Base-by-base conservation (phyloP, 768 basidiomycete species). In the Gloeophyllum trabeum region DNA sequence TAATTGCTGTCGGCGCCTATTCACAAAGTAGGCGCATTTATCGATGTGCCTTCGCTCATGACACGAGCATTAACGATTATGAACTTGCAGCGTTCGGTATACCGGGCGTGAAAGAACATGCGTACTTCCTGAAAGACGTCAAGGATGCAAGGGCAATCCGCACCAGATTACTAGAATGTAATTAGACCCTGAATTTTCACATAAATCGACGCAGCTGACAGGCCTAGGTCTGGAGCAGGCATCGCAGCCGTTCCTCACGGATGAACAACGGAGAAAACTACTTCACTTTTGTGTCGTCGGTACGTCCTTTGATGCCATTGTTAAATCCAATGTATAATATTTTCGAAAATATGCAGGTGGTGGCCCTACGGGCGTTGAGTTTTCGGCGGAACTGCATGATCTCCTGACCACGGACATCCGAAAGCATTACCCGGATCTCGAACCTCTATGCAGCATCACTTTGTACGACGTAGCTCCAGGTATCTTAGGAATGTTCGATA, bases 251-350 rank as follows among this genome's bases (percentile, higher is more conserved):
- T 77, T 70, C 1, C 62, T 88, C 12, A 75, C 82, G 1, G 88
- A 89, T 44, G 61, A 73, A 28, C 77, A 93, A 49, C 75, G 85
- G 39, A 65, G 78, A 42, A 78, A 80, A 46, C 61, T 93, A 10
- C 72, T 93, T 19, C 80, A 87, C 47, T 93, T 93, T 54, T 89
- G 86, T 46, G 76, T 93, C 38, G 88, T 91, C 37, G 91, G 90
- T 62, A 60, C 52, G 74, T 59, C 28, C 2, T 4, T 4, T n/a
- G n/a, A 39, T 48, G 14, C 25, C 6, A 39, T 5, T 35, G n/a
- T 14, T n/a, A n/a, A n/a, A n/a, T n/a, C n/a, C n/a, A n/a, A n/a
- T n/a, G n/a, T n/a, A n/a, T n/a, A n/a, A n/a, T n/a, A n/a, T n/a
- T n/a, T n/a, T n/a, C n/a, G 13, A 46, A 42, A 44, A 43, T 30